These are phyloP conservation scores for Pneumocystis canis DNA, from an alignment of 1,139 yeast species.

Conservation along the genomic window DNA sequence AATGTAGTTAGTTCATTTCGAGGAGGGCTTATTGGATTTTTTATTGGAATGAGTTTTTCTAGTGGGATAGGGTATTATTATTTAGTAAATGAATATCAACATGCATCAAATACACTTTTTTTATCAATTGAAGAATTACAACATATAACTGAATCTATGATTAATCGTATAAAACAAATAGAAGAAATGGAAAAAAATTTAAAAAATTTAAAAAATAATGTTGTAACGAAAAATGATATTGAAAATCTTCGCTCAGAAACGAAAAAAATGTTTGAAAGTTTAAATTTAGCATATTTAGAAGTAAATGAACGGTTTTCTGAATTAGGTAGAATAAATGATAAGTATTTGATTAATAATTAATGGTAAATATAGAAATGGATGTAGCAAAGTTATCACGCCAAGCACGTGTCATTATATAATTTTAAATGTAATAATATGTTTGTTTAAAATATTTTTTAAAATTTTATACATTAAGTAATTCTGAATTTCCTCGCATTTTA, in stretches of 20 bases:
- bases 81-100: slow-evolving; percentile 9
- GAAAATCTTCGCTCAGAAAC: slow-evolving; percentile 7
- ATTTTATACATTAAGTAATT: background rate
- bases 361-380: background rate
- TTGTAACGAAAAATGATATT: slow-evolving; percentile 7
- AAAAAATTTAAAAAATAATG: slow-evolving; percentile 5
- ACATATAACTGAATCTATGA: slow-evolving; percentile 4
- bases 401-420: background rate
- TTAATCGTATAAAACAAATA: slow-evolving; percentile 7
- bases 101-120: slow-evolving; percentile 6
- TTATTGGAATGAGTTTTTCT: slow-evolving; percentile 10
- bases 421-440: background rate
- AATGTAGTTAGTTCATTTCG: background rate
- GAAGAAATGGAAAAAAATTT: slow-evolving; percentile 8
- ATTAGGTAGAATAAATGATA: slow-evolving; percentile 1
- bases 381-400: background rate
- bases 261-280: slow-evolving; percentile 9
- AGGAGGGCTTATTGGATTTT: slow-evolving; percentile 6
- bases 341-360: background rate
- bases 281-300: slow-evolving; percentile 8
- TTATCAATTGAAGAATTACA: slow-evolving; percentile 10
- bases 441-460: background rate
- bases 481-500: background rate
- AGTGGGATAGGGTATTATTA: slow-evolving; percentile 9
- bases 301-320: slow-evolving; percentile 7